phyloP scores from a whole-genome alignment of 768 basidiomycete species.

The Tricholoma saponaceum region DNA sequence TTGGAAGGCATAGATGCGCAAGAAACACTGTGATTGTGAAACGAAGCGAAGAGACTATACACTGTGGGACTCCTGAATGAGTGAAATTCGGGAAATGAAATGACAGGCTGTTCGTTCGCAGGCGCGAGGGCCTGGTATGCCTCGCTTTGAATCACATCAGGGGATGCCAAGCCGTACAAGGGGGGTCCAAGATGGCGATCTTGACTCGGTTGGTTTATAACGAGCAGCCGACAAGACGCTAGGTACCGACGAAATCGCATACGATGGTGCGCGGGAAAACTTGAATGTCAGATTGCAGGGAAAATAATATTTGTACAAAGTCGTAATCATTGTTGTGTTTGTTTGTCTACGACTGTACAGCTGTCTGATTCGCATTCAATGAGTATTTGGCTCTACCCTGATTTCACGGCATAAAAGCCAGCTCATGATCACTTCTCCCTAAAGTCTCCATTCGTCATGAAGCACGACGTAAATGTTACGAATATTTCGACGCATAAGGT shows the following conservation, averaged over 20 bases:
- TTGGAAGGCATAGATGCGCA: conserved; percentile 8
- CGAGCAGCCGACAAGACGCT: conserved; percentile 23
- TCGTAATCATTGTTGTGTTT: too few relatives aligned
- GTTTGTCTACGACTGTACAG: too few relatives aligned
- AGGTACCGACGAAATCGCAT: too few relatives aligned
- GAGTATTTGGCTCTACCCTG: too few relatives aligned
- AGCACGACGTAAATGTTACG: too few relatives aligned
- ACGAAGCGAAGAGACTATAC: conserved; percentile 16
- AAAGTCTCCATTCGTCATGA: not conserved
- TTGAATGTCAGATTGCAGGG: too few relatives aligned
- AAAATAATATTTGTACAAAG: too few relatives aligned
- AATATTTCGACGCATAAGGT: too few relatives aligned
- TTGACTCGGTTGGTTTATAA: conserved; percentile 22
- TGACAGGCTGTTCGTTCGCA: conserved; percentile 18
- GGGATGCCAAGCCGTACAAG: conserved; percentile 25
- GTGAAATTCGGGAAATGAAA: conserved; percentile 20
- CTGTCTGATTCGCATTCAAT: too few relatives aligned
- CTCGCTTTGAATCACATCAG: conserved; percentile 17
- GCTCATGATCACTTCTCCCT: too few relatives aligned
- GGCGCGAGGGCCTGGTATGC: conserved; percentile 19
- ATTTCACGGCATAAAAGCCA: too few relatives aligned
- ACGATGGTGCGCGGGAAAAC: too few relatives aligned
- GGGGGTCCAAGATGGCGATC: conserved; percentile 25
- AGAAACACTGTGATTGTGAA: conserved; percentile 10
- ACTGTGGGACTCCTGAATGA: conserved; percentile 22